phyloP scores from a whole-genome alignment of 2,329 filamentous ascomycete species.

The Cordyceps javanica region DNA sequence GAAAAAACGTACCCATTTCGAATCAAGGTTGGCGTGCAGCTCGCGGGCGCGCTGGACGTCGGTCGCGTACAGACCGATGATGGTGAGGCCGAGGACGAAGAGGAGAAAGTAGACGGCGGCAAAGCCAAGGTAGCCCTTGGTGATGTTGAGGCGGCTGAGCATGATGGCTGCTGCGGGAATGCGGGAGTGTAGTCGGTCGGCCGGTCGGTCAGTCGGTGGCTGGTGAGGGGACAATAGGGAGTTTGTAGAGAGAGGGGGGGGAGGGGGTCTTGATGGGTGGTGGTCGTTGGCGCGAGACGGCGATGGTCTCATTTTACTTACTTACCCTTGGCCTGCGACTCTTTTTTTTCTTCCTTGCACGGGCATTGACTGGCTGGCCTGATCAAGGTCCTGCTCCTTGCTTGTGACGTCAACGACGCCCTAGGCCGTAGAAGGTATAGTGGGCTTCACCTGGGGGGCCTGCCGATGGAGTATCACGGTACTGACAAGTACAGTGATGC shows the following conservation, averaged over 20 bases:
- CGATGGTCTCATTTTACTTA: not conserved
- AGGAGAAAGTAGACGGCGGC: constrained; percentile 65
- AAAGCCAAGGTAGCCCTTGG: constrained; percentile 48
- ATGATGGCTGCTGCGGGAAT: constrained; percentile 12
- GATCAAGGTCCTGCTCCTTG: too few relatives aligned
- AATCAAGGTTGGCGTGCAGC: constrained; percentile 45
- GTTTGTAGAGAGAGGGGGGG: not conserved
- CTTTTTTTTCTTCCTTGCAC: too few relatives aligned
- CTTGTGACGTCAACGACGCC: constrained; percentile 7
- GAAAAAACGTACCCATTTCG: constrained; percentile 58
- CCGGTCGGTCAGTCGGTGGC: not conserved
- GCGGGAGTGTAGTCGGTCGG: too few relatives aligned
- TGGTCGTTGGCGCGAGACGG: not conserved
- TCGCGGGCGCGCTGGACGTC: constrained; percentile 55
- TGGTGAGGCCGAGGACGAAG: constrained; percentile 68
- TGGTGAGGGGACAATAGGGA: not conserved
- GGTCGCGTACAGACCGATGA: constrained; percentile 71
- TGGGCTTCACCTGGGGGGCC: too few relatives aligned
- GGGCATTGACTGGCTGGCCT: too few relatives aligned
- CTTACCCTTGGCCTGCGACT: too few relatives aligned
- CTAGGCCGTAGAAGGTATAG: not conserved
- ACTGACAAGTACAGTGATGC: too few relatives aligned
- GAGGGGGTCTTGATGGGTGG: not conserved
- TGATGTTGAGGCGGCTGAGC: constrained; percentile 41
- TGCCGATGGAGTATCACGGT: too few relatives aligned